Evolutionary conservation across 495 filamentous ascomycete species (phyloP), one percentile per base, ranked within the genome.

Genomic region (Durotheca rogersii): DNA sequence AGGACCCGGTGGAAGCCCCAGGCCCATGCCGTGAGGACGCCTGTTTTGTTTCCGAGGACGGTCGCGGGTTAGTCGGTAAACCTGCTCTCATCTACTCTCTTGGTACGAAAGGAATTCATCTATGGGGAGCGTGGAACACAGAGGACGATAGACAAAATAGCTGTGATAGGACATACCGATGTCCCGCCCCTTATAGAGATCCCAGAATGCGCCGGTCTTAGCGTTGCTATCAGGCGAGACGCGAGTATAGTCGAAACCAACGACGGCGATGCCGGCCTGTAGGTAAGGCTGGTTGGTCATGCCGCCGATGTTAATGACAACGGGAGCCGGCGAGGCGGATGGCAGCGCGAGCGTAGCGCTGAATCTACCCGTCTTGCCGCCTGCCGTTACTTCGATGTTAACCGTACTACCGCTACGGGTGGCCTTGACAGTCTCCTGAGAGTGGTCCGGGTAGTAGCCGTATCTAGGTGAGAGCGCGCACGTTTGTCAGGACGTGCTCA

Each of bases 251-350:
- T 78, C 72, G 50, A 78, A 77, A 38, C 71, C 73, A 2, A 72
- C 76, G 12, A 79, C 69, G 0, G 76, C 76, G 47, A 78, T 77
- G 21, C 75, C 76, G 1, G 70, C 70, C 12, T 62, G 68, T 3
- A 75, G 56, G 49, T 79, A 80, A 4, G 69, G 68, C 55, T 71
- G 69, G 64, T 76, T 77, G 40, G 71, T 67, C 62, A 78, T 80
- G 18, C 77, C 77, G 21, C 76, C 77, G 48, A 79, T 78, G 38
- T 76, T 74, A 51, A 79, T 79, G 2, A 80, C 73, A 6, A 80
- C 75, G 12, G 76, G 74, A 1, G 69, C 75, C 21, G 67, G 67
- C 30, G 64, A 67, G 5, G 50, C 54, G 12, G 65, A 57, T 1
- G 76, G 76, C 31, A 78, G 57, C 16, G 67, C 58, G 14, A 78